Evolutionary conservation across 2,329 filamentous ascomycete species (phyloP), one percentile per base, ranked within the genome.

Genomic region (Monilinia laxa): DNA sequence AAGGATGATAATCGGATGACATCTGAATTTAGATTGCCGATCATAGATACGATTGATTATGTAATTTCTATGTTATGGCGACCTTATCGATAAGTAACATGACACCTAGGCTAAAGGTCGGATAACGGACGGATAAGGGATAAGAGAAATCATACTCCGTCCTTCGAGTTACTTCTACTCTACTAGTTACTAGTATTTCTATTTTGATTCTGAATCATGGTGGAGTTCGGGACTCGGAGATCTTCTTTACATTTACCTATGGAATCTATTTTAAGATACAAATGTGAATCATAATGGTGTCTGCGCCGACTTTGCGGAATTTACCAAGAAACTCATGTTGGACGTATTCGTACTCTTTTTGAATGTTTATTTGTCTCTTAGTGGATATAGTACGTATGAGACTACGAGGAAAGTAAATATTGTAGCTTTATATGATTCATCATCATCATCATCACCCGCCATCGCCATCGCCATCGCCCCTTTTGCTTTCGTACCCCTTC

Each of bases 21-120:
- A 31, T 31, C 28, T 31, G 28, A 6, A 31, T 31, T 16, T 11
- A 25, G 23, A 58, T 58, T 38, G 10, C 28, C 28, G 3, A 31
- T 31, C 28, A 31, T 31, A 31, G 28, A 31, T 31, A 31, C 6
- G n/a, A 31, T 6, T 6, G 7, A 9, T 35, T 35, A 35, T 35
- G 31, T 35, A 35, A 35, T 35, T 28, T 3, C 4, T 28, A 28
- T 28, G 4, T 28, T 1, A 35, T 35, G 31, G 51, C 25, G 10
- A 47, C 28, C 42, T 60, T 60, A 51, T 60, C 57, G 57, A 60
- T 58, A 59, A 59, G 56, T 10, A 35, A 35, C 20, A 47, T 23
- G 23, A 42, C 20, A 51, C 16, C 18, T 47, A 47, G 45, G 3
- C 45, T 35, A 35, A 35, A 35, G 7, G 7, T 35, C 31, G 31